These are phyloP conservation scores for Corynespora cassiicola DNA, from an alignment of 2,329 filamentous ascomycete species.

Conservation along the genomic window DNA sequence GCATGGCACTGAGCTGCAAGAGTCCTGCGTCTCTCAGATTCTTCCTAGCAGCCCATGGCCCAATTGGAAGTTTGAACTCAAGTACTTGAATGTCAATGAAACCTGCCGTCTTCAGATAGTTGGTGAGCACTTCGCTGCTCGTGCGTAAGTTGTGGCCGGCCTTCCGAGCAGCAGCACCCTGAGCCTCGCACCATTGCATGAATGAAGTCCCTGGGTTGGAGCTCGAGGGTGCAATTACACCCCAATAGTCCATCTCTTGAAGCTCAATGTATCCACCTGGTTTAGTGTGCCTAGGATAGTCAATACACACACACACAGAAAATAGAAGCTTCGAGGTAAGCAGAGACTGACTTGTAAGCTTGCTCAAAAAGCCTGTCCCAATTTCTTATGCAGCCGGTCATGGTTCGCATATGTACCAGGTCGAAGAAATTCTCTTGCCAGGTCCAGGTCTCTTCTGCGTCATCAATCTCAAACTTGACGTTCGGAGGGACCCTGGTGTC, in stretches of 20 bases:
- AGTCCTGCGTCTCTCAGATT: constrained; percentile 28
- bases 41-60: constrained; percentile 26
- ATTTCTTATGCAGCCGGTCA: constrained; percentile 19
- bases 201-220: constrained; percentile 22
- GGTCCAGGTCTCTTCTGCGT: constrained; percentile 35
- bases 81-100: constrained; percentile 24
- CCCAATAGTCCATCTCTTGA: constrained; percentile 34
- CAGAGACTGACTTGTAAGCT: constrained; percentile 1
- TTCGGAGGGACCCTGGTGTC: constrained; percentile 31
- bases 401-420: constrained; percentile 17
- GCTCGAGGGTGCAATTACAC: constrained; percentile 26
- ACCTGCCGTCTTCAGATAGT: constrained; percentile 20
- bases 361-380: constrained; percentile 17
- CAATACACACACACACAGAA: constrained; percentile 1
- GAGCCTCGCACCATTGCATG: constrained; percentile 24
- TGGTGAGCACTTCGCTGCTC: constrained; percentile 11
- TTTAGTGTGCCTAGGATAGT: constrained; percentile 19
- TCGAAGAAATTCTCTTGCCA: constrained; percentile 22
- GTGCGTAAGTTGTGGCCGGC: constrained; percentile 26
- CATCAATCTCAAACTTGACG: constrained; percentile 36
- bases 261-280: constrained; percentile 36
- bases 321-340: not conserved
- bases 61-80: constrained; percentile 29
- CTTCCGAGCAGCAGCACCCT: constrained; percentile 27
- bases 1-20: constrained; percentile 33